These are phyloP conservation scores for Triadica sebifera DNA, from an alignment of 345 rosid species.

Conservation along the genomic window DNA sequence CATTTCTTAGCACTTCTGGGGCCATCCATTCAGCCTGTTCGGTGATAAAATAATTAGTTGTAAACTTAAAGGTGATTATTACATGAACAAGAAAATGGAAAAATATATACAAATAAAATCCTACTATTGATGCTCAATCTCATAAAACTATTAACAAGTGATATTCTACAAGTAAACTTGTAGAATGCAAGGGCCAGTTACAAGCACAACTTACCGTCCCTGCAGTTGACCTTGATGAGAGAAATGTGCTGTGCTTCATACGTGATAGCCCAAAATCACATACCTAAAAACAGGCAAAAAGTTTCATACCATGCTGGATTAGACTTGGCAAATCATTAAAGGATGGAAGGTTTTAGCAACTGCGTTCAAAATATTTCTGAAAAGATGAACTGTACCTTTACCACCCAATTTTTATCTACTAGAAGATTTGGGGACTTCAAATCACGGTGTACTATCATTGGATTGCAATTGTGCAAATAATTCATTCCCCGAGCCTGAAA, in stretches of 20 bases:
- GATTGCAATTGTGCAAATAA: slow-evolving; percentile 86
- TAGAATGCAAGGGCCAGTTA: neutral
- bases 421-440: slow-evolving; percentile 92
- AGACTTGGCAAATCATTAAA: neutral
- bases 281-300: slow-evolving; percentile 46
- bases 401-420: slow-evolving; percentile 95
- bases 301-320: slow-evolving; percentile 13
- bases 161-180: neutral
- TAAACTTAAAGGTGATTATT: neutral
- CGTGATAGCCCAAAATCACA: slow-evolving; percentile 93
- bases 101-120: neutral
- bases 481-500: slow-evolving; percentile 97
- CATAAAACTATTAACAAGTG: neutral
- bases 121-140: neutral
- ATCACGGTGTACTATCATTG: slow-evolving; percentile 87
- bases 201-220: slow-evolving; percentile 66
- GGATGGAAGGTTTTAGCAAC: slow-evolving; percentile 8
- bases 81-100: neutral
- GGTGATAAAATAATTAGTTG: slow-evolving; percentile 13
- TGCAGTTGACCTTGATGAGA: slow-evolving; percentile 89
- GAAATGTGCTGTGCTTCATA: slow-evolving; percentile 90
- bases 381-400: slow-evolving; percentile 52
- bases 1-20: slow-evolving; percentile 94
- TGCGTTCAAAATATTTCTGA: neutral
- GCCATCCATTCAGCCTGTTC: slow-evolving; percentile 99